Percentiles rank a stretch among this genome's conserved stretches.
Evolutionary conservation across 305 asterid genomes (phyloP).

Genomic region (Euphrasia arctica): DNA sequence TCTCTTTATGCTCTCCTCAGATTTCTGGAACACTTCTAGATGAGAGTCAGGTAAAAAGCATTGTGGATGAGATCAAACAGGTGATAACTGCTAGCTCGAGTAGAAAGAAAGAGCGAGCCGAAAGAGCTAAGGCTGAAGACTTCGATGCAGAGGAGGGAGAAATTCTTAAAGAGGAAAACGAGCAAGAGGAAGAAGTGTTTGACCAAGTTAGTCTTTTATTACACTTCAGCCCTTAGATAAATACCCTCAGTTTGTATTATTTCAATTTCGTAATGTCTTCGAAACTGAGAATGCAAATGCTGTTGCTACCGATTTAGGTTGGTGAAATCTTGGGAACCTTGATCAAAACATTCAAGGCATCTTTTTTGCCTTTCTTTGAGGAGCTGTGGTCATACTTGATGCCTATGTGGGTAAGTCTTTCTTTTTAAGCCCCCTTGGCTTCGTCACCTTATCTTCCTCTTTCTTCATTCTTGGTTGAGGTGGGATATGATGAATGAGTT

Average conservation of each 20-base stretch:
- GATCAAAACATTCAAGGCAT: constrained; percentile 73
- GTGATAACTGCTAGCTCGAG: constrained; percentile 90
- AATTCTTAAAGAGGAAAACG: constrained; percentile 87
- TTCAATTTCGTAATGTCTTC: constrained; percentile 8
- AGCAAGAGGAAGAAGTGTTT: constrained; percentile 95
- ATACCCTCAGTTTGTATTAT: neutral
- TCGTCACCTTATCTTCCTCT: neutral
- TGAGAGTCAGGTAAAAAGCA: constrained; percentile 79
- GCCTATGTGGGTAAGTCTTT: constrained; percentile 93
- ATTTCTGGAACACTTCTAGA: constrained; percentile 73
- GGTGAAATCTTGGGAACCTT: constrained; percentile 85
- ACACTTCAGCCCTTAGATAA: constrained; percentile 3
- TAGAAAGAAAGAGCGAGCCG: constrained; percentile 71
- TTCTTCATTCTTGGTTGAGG: neutral
- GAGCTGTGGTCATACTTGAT: constrained; percentile 71
- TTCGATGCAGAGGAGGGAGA: constrained; percentile 94
- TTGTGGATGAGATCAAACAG: constrained; percentile 82
- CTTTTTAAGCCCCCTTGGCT: constrained; percentile 18
- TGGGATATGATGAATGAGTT: neutral
- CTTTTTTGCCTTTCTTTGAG: constrained; percentile 88
- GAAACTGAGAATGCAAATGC: neutral
- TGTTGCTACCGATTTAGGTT: constrained; percentile 41
- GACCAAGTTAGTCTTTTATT: constrained; percentile 59
- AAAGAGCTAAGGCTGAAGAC: constrained; percentile 89
- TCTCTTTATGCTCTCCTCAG: constrained; percentile 35